A percentile compares a stretch with the other conserved stretches of the same genome.
These are phyloP conservation scores for Ammopiptanthus mongolicus DNA, from an alignment of 306 rosid species.

Conservation along the genomic window DNA sequence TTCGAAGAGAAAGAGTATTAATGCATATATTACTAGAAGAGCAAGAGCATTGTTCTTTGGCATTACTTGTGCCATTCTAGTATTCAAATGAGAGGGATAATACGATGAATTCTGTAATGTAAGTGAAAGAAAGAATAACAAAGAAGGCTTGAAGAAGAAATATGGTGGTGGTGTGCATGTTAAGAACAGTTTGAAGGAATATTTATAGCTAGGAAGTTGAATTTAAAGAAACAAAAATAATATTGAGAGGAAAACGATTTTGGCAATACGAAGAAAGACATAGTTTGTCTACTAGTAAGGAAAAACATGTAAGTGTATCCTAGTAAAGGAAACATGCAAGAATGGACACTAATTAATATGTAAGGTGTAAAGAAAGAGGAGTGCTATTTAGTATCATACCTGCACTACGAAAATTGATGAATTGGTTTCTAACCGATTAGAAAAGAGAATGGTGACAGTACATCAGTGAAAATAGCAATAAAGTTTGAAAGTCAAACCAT, in stretches of 20 bases:
- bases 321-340: background rate
- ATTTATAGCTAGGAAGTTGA: conserved; percentile 22
- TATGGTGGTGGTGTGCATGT: background rate
- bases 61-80: conserved; percentile 10
- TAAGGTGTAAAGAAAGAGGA: too few relatives aligned
- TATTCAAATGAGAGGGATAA: background rate
- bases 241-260: background rate
- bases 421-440: too few relatives aligned
- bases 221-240: background rate
- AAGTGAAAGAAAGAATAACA: background rate
- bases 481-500: too few relatives aligned
- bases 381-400: too few relatives aligned
- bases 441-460: too few relatives aligned
- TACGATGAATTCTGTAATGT: background rate
- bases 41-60: background rate
- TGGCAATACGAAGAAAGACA: background rate
- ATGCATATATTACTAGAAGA: background rate
- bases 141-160: background rate
- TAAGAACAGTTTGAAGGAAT: background rate
- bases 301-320: background rate
- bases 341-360: background rate
- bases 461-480: too few relatives aligned
- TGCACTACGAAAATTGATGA: too few relatives aligned
- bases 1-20: background rate
- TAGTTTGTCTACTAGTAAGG: background rate